Evolutionary conservation across 1,284 basidiomycete genomes (phyloP).

Genomic region (Microbotryum saponariae): DNA sequence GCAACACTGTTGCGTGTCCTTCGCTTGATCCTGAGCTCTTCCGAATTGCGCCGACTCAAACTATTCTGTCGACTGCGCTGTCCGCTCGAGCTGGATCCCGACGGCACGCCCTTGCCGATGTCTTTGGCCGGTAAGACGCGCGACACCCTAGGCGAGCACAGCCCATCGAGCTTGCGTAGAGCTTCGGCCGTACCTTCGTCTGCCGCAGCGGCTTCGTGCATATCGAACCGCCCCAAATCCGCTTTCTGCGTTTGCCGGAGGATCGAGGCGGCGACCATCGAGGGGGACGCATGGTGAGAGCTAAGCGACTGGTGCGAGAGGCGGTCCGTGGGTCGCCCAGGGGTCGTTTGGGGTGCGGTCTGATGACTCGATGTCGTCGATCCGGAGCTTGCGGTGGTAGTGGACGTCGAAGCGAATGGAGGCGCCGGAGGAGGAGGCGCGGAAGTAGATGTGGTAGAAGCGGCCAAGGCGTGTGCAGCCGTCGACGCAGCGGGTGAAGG

Average conservation of each 20-base stretch:
- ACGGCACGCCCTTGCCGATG: constrained; percentile 51
- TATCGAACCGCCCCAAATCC: constrained; percentile 44
- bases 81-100: constrained; percentile 51
- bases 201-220: constrained; percentile 65
- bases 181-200: constrained; percentile 85
- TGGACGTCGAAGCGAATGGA: constrained; percentile 30
- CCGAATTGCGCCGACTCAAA: constrained; percentile 51
- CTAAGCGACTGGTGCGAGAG: constrained; percentile 15
- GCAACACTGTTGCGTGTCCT: constrained; percentile 36
- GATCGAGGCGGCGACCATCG: constrained; percentile 35
- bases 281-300: constrained; percentile 32
- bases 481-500: constrained; percentile 43
- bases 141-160: constrained; percentile 42
- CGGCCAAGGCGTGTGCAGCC: constrained; percentile 63
- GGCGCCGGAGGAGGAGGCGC: constrained; percentile 49
- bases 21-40: constrained; percentile 49
- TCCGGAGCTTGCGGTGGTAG: constrained; percentile 35
- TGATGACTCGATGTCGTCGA: constrained; percentile 42
- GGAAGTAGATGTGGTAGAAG: background rate
- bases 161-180: constrained; percentile 83
- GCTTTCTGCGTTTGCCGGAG: constrained; percentile 36
- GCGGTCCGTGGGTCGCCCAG: background rate
- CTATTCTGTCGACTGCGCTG: constrained; percentile 60
- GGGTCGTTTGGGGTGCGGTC: constrained; percentile 23
- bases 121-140: constrained; percentile 37